Percentiles rank a stretch among this genome's conserved stretches.
These are phyloP conservation scores for Bryoerythrophyllum caledonicum DNA, from an alignment of 225 moss, liverwort and hornwort genomes.

Conservation along the genomic window DNA sequence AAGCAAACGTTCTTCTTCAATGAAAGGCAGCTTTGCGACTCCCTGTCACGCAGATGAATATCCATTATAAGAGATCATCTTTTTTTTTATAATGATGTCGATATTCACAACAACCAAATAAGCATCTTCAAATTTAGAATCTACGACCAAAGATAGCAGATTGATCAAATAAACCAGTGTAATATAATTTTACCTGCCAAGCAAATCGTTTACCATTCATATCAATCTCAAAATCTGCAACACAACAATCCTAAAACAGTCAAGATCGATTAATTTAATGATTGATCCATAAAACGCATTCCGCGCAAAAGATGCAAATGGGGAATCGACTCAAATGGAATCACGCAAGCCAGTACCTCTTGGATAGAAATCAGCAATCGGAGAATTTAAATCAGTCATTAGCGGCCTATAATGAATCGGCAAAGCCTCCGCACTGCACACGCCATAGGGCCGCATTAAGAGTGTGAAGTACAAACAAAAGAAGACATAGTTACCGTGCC, in stretches of 20 bases:
- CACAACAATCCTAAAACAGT: background rate
- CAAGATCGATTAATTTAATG: constrained; percentile 11
- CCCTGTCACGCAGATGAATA: constrained; percentile 54
- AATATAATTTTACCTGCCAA: constrained; percentile 71
- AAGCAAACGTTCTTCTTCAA: constrained; percentile 91
- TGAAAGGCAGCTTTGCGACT: constrained; percentile 93
- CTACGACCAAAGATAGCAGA: background rate
- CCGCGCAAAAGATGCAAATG: background rate
- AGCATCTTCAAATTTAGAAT: background rate
- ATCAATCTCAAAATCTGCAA: constrained; percentile 90
- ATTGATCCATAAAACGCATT: background rate
- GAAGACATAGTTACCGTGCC: background rate
- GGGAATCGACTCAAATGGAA: constrained; percentile 4
- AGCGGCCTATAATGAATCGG: constrained; percentile 76
- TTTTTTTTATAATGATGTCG: background rate
- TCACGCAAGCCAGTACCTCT: constrained; percentile 46
- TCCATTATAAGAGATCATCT: background rate
- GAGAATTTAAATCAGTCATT: constrained; percentile 80
- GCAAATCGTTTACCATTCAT: constrained; percentile 98
- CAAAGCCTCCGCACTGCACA: constrained; percentile 77
- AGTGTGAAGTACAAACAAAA: background rate
- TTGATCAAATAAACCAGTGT: background rate
- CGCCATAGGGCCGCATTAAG: constrained; percentile 1
- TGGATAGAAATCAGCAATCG: constrained; percentile 93
- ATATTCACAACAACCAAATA: constrained; percentile 3